Percentiles rank a stretch among this genome's conserved stretches.
Evolutionary conservation across 768 basidiomycete genomes (phyloP).

Genomic region (Krasilnikovozyma curviuscula): DNA sequence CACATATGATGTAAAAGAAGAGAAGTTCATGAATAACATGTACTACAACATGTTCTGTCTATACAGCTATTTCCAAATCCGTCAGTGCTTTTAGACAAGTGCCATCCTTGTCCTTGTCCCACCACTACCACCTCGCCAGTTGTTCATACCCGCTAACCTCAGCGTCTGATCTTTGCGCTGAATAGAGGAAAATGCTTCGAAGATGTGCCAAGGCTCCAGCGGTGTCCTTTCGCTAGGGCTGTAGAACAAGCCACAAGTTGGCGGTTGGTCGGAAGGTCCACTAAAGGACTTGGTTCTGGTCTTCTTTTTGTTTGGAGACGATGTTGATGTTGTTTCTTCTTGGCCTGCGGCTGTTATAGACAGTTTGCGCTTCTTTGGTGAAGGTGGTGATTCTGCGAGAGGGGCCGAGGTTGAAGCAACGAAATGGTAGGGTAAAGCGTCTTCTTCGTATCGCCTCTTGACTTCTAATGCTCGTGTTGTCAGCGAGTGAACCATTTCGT

Average conservation of each 20-base stretch:
- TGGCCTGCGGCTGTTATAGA: neutral
- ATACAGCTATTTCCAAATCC: no score
- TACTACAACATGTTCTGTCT: no score
- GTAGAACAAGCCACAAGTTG: neutral
- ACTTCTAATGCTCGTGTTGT: constrained; percentile 72
- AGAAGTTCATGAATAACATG: no score
- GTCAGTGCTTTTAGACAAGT: no score
- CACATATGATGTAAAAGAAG: no score
- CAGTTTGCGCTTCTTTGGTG: constrained; percentile 30
- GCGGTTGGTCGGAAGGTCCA: constrained; percentile 54
- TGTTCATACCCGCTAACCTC: constrained; percentile 67
- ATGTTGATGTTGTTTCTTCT: no score
- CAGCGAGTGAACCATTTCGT: constrained; percentile 88
- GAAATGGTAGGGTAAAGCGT: neutral
- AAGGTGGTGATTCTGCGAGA: constrained; percentile 39
- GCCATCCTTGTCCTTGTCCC: constrained; percentile 58
- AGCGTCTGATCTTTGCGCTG: constrained; percentile 65
- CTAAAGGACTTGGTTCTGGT: constrained; percentile 45
- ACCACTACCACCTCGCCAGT: constrained; percentile 70
- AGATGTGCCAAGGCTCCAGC: constrained; percentile 64
- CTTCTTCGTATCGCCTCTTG: constrained; percentile 9
- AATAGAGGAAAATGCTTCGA: constrained; percentile 79
- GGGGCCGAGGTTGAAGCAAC: neutral
- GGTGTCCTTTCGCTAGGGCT: constrained; percentile 39
- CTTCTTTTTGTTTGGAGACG: neutral